phyloP scores from a whole-genome alignment of 768 basidiomycete species.

The Pholiota molesta region DNA sequence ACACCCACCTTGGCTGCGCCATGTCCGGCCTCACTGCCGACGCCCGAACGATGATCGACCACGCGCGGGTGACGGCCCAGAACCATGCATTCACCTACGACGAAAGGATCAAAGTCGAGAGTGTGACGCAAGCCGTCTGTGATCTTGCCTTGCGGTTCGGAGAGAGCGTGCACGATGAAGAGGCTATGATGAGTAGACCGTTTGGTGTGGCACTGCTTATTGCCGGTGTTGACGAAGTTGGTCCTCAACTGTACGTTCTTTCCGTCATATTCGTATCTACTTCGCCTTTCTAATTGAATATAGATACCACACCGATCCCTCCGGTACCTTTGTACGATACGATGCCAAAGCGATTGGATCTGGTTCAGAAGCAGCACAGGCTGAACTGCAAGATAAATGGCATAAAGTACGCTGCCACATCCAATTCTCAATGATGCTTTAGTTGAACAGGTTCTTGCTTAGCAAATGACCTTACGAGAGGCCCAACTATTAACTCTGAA shows the following conservation, averaged over 20 bases:
- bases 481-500: constrained; percentile 85
- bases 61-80: constrained; percentile 94
- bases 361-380: constrained; percentile 96
- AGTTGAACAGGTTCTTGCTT: constrained; percentile 6
- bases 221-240: constrained; percentile 95
- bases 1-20: constrained; percentile 93
- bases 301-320: constrained; percentile 98
- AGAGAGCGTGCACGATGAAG: constrained; percentile 98
- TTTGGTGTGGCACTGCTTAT: constrained; percentile 98
- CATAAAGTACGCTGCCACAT: constrained; percentile 65
- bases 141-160: constrained; percentile 97
- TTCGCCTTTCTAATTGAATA: constrained; percentile 4
- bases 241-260: constrained; percentile 87
- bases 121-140: constrained; percentile 96
- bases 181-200: constrained; percentile 98
- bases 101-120: constrained; percentile 96
- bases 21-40: constrained; percentile 98
- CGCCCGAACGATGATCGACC: constrained; percentile 99
- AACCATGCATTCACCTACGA: constrained; percentile 97
- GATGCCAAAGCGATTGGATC: constrained; percentile 99
- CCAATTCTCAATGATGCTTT: neutral
- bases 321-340: constrained; percentile 95
- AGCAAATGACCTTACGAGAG: constrained; percentile 92
- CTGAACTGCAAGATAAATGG: constrained; percentile 96
- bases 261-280: neutral